A percentile compares a stretch with the other conserved stretches of the same genome.
These are phyloP conservation scores for Solanum okadae DNA, from an alignment of 257 asterid genomes.

Conservation along the genomic window DNA sequence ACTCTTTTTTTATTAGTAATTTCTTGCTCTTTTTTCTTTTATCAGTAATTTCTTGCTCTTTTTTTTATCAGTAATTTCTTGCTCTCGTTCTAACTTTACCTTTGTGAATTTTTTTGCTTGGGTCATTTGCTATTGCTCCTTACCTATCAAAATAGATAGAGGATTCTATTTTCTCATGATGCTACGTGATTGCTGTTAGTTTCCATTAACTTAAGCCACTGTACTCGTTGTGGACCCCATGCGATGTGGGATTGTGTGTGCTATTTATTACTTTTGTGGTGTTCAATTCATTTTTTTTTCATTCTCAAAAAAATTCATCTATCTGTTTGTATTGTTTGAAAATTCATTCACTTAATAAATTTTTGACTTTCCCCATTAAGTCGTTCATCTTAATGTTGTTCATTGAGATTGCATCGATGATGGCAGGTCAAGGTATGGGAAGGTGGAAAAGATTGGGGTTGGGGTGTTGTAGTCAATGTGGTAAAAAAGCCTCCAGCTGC, in stretches of 20 bases:
- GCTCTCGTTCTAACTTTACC: neutral
- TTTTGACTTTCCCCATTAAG: neutral
- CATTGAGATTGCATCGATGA: slow-evolving; percentile 10
- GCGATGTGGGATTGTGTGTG: neutral
- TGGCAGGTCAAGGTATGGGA: slow-evolving; percentile 83
- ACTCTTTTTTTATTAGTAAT: neutral
- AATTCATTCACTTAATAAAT: neutral
- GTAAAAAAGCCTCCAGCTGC: slow-evolving; percentile 58
- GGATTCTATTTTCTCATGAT: neutral
- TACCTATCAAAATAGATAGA: neutral
- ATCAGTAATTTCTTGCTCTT: neutral
- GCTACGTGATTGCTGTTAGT: neutral
- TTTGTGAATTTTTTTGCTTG: neutral
- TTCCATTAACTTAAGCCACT: neutral
- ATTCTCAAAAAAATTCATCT: neutral
- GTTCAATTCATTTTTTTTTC: neutral
- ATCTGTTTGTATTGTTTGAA: neutral
- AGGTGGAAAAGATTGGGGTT: slow-evolving; percentile 98
- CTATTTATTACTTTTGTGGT: neutral
- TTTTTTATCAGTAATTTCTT: neutral
- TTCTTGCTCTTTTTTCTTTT: neutral
- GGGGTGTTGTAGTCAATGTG: slow-evolving; percentile 98
- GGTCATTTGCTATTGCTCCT: neutral
- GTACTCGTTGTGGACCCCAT: neutral
- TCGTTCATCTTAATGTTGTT: neutral